These are phyloP conservation scores for Cucumis hystrix DNA, from an alignment of 306 rosid species.

Conservation along the genomic window DNA sequence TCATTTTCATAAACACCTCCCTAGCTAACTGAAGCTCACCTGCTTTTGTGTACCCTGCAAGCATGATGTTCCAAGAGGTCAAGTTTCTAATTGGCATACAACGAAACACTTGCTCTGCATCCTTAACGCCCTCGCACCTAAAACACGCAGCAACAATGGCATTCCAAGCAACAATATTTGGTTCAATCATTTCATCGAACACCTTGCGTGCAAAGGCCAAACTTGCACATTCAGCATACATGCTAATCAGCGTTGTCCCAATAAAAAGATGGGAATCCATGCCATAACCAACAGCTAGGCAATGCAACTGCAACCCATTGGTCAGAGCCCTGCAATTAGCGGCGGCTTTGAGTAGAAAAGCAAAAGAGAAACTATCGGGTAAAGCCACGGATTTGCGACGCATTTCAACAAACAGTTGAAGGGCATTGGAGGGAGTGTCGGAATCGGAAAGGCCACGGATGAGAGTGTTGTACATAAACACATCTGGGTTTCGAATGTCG, in stretches of 20 bases:
- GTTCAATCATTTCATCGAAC: constrained; percentile 62
- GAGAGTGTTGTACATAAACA: constrained; percentile 77
- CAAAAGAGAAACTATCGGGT: constrained; percentile 72
- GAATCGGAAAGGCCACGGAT: constrained; percentile 56
- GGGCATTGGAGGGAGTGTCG: constrained; percentile 28
- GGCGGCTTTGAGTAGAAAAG: constrained; percentile 51
- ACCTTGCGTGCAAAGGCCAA: constrained; percentile 25
- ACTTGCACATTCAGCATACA: constrained; percentile 57
- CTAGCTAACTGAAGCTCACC: constrained; percentile 57
- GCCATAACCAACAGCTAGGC: constrained; percentile 33
- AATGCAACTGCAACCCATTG: constrained; percentile 49
- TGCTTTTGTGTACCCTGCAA: constrained; percentile 56
- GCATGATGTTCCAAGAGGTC: constrained; percentile 72
- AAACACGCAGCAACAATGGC: constrained; percentile 53
- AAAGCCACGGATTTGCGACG: constrained; percentile 19
- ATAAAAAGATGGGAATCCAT: constrained; percentile 47
- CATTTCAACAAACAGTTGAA: constrained; percentile 40
- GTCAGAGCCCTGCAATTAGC: constrained; percentile 31
- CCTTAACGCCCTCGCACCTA: constrained; percentile 42
- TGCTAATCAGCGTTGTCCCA: constrained; percentile 52
- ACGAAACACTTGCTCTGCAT: constrained; percentile 26
- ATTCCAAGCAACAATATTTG: constrained; percentile 82
- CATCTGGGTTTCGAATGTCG: constrained; percentile 52
- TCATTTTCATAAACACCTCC: constrained; percentile 44
- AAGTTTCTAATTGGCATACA: constrained; percentile 48